phyloP scores from a whole-genome alignment of 768 basidiomycete genomes.

The Lactifluus pinguis region DNA sequence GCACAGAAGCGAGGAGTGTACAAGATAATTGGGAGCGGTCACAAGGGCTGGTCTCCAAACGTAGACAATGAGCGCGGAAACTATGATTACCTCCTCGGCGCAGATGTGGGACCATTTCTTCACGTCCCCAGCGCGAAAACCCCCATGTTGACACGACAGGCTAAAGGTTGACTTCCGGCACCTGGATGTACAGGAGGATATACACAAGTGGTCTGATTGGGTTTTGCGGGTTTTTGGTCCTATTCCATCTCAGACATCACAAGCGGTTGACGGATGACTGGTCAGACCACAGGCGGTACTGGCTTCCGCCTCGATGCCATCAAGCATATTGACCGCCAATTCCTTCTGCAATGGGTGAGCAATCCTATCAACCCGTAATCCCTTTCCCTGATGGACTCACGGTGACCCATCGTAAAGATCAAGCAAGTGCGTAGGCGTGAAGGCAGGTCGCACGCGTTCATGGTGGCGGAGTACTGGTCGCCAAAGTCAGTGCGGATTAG shows the following conservation, averaged over 20 bases:
- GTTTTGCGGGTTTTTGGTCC: constrained; percentile 40
- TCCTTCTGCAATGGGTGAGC: constrained; percentile 61
- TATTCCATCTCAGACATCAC: background rate
- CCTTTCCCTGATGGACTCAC: background rate
- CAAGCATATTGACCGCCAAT: constrained; percentile 75
- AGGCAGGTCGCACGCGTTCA: constrained; percentile 47
- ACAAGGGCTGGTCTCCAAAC: constrained; percentile 71
- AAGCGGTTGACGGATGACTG: background rate
- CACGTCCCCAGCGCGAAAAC: background rate
- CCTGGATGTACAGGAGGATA: constrained; percentile 67
- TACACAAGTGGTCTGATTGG: constrained; percentile 74
- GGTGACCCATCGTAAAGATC: constrained; percentile 32
- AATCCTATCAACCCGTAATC: background rate
- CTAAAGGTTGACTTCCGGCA: constrained; percentile 75
- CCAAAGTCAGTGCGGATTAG: constrained; percentile 38
- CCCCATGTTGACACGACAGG: constrained; percentile 5
- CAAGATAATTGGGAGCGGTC: constrained; percentile 55
- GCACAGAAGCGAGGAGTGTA: constrained; percentile 57
- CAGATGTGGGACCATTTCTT: constrained; percentile 41
- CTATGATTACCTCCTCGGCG: constrained; percentile 75
- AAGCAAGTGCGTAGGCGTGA: constrained; percentile 38
- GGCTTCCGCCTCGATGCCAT: constrained; percentile 89
- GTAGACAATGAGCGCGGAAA: constrained; percentile 85
- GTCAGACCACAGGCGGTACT: constrained; percentile 53
- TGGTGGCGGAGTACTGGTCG: constrained; percentile 78